Percentiles rank a stretch among this genome's conserved stretches.
Conservation (phyloP, 139 green algal species). For the Pseudopediastrum boryanum region DNA sequence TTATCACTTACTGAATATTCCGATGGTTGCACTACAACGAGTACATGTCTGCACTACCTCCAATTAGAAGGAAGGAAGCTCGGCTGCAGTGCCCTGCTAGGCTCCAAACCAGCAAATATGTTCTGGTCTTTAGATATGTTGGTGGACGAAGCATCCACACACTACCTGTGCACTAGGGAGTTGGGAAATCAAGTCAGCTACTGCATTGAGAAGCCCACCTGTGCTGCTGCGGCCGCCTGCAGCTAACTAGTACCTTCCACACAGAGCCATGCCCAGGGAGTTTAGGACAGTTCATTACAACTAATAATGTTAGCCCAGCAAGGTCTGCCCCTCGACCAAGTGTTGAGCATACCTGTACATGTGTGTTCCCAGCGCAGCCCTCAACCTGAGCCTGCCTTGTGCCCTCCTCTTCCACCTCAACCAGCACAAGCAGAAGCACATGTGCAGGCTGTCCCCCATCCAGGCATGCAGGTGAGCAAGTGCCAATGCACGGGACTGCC, state of each 20-base stretch:
- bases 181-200: too few relatives aligned
- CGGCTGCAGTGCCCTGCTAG: too few relatives aligned
- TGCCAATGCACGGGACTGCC: conserved; percentile 33
- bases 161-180: too few relatives aligned
- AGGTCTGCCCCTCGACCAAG: background rate
- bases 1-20: too few relatives aligned
- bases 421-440: conserved; percentile 40
- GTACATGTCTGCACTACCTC: too few relatives aligned
- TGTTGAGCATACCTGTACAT: conserved; percentile 30
- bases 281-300: background rate
- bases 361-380: conserved; percentile 18
- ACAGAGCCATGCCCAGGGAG: background rate
- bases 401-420: conserved; percentile 29
- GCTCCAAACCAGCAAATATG: too few relatives aligned
- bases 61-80: too few relatives aligned
- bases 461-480: conserved; percentile 38
- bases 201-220: background rate
- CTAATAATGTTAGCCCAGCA: background rate
- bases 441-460: conserved; percentile 41
- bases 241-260: background rate
- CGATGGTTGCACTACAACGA: too few relatives aligned
- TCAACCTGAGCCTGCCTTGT: conserved; percentile 4
- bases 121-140: too few relatives aligned
- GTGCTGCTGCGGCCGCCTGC: background rate
- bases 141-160: too few relatives aligned